Evolutionary conservation across 2,329 filamentous ascomycete genomes (phyloP).

Genomic region (Fusarium napiforme): DNA sequence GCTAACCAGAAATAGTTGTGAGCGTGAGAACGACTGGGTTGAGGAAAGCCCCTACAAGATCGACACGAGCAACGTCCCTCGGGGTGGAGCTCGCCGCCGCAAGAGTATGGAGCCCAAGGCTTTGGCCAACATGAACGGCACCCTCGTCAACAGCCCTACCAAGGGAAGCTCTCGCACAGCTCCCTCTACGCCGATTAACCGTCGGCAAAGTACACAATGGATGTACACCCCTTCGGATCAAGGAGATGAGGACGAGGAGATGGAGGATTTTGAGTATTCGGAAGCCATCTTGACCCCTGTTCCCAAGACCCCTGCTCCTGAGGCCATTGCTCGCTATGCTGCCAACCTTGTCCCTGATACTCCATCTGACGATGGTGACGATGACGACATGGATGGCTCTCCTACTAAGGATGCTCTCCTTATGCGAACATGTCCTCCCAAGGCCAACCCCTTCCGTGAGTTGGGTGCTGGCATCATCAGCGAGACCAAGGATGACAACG

Average conservation of each 20-base stretch:
- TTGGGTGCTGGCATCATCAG: conserved; percentile 59
- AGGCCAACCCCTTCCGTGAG: conserved; percentile 53
- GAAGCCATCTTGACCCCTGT: conserved; percentile 63
- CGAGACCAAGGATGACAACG: conserved; percentile 64
- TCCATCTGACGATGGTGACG: conserved; percentile 51
- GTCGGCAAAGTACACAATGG: conserved; percentile 66
- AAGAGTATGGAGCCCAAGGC: conserved; percentile 85
- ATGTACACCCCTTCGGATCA: conserved; percentile 63
- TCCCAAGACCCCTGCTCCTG: conserved; percentile 68
- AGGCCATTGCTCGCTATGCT: conserved; percentile 63
- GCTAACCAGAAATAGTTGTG: conserved; percentile 67
- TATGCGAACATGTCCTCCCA: conserved; percentile 66
- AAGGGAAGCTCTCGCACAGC: conserved; percentile 51
- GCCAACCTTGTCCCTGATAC: conserved; percentile 60
- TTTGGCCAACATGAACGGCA: conserved; percentile 75
- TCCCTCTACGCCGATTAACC: conserved; percentile 61
- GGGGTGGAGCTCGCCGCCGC: conserved; percentile 76
- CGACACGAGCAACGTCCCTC: conserved; percentile 73
- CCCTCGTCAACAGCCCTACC: conserved; percentile 60
- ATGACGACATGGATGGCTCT: conserved; percentile 44
- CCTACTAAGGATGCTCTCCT: conserved; percentile 54
- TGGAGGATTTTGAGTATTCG: conserved; percentile 56
- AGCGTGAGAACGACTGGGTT: conserved; percentile 80
- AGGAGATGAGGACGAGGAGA: conserved; percentile 51
- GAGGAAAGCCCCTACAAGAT: conserved; percentile 77